A percentile compares a stretch with the other conserved stretches of the same genome.
Conservation (phyloP, 495 filamentous ascomycete species). For the Penicillium fimorum region DNA sequence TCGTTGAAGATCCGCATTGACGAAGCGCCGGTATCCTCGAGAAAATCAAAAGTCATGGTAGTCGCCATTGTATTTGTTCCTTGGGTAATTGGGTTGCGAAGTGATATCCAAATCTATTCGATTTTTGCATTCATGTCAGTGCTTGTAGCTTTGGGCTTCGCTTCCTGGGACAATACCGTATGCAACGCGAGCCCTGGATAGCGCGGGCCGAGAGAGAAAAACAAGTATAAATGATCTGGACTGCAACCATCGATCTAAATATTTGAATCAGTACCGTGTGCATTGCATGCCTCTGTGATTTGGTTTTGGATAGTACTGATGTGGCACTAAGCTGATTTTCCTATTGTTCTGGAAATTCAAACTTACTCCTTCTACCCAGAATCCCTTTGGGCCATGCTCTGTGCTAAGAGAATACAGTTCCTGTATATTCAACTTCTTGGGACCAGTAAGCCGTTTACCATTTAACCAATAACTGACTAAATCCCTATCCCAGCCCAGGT, state of each 20-base stretch:
- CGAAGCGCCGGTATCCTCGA: neutral
- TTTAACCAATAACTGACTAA: neutral
- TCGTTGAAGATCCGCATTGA: neutral
- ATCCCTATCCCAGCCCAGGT: neutral
- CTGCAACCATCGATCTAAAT: too few species aligned
- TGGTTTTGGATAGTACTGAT: too few species aligned
- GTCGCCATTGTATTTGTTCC: neutral
- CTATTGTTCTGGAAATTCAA: too few species aligned
- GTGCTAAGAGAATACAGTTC: neutral
- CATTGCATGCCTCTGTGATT: too few species aligned
- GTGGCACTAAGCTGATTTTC: too few species aligned
- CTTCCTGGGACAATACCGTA: too few species aligned
- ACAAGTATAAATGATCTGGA: too few species aligned
- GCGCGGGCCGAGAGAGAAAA: too few species aligned
- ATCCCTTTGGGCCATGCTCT: neutral
- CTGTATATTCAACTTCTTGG: neutral
- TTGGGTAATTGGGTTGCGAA: neutral
- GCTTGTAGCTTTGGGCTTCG: too few species aligned
- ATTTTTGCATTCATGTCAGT: too few species aligned
- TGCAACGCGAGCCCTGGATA: too few species aligned
- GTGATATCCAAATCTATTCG: neutral
- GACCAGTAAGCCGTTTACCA: neutral
- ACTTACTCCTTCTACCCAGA: constrained; percentile 5
- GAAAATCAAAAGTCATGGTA: neutral
- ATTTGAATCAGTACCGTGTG: too few species aligned